phyloP scores from a whole-genome alignment of 768 basidiomycete species.

The Macrolepiota fuliginosa region DNA sequence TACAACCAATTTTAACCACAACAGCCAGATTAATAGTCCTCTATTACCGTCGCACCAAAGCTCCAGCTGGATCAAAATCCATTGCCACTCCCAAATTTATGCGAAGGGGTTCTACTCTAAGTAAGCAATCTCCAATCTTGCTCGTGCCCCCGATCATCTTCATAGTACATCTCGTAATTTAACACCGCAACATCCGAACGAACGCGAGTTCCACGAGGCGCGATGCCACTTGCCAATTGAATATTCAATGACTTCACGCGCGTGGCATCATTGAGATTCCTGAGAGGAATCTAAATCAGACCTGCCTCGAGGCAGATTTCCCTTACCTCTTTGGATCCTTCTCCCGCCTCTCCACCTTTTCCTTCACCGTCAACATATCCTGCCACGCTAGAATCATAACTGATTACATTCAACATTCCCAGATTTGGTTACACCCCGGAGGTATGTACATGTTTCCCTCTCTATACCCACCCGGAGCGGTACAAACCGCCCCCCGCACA shows the following conservation, averaged over 20 bases:
- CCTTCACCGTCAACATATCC: slow-evolving; percentile 9
- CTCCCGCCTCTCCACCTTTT: slow-evolving; percentile 2
- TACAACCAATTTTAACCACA: background rate
- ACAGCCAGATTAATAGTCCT: background rate
- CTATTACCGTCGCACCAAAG: background rate
- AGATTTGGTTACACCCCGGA: slow-evolving; percentile 70
- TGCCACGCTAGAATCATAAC: background rate
- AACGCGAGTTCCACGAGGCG: background rate
- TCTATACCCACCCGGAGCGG: slow-evolving; percentile 3
- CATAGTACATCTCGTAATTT: background rate
- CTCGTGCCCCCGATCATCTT: background rate
- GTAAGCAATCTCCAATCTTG: slow-evolving; percentile 40
- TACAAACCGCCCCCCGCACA: background rate
- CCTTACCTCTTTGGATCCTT: slow-evolving; percentile 4
- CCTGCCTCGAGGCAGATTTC: slow-evolving; percentile 13
- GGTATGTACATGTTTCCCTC: slow-evolving; percentile 41
- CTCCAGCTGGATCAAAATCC: slow-evolving; percentile 31
- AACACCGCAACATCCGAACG: background rate
- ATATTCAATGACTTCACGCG: background rate
- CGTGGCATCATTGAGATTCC: slow-evolving; percentile 11
- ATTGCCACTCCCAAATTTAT: slow-evolving; percentile 69
- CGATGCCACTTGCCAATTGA: background rate
- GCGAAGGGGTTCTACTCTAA: slow-evolving; percentile 74
- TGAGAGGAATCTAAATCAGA: slow-evolving; percentile 11
- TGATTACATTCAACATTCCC: slow-evolving; percentile 18